Evolutionary conservation across 192 early-diverging fungal species (phyloP).

Genomic region (Lobulomyces angularis): DNA sequence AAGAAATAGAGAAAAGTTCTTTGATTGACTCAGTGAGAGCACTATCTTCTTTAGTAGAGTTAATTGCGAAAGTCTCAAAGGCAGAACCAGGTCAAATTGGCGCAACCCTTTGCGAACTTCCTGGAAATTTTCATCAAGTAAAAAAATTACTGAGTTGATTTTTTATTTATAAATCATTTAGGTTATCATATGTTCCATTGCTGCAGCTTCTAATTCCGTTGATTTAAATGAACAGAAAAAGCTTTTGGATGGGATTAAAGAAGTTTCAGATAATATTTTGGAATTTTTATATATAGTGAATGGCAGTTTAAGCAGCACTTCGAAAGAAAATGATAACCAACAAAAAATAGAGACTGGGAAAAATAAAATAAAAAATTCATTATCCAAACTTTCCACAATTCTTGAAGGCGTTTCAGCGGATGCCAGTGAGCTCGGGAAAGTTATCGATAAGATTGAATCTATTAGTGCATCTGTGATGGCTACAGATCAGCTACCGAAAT

Average conservation of each 20-base stretch:
- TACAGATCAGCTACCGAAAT: slow-evolving; percentile 6
- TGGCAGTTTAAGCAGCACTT: slow-evolving; percentile 13
- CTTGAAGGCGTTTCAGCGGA: slow-evolving; percentile 36
- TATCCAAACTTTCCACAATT: slow-evolving; percentile 24
- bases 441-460: slow-evolving; percentile 21
- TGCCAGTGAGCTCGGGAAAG: slow-evolving; percentile 31
- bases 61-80: slow-evolving; percentile 25
- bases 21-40: slow-evolving; percentile 27
- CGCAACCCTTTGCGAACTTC: slow-evolving; percentile 22
- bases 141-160: neutral
- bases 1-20: slow-evolving; percentile 9
- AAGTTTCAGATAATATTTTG: slow-evolving; percentile 24
- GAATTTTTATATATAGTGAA: slow-evolving; percentile 27
- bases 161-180: slow-evolving; percentile 9
- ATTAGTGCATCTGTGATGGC: slow-evolving; percentile 9
- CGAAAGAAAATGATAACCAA: slow-evolving; percentile 9
- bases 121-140: slow-evolving; percentile 26
- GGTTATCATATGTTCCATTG: slow-evolving; percentile 19
- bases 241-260: slow-evolving; percentile 29
- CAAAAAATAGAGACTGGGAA: slow-evolving; percentile 20
- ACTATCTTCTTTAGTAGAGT: slow-evolving; percentile 26
- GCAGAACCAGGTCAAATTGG: slow-evolving; percentile 21
- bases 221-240: slow-evolving; percentile 23
- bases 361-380: slow-evolving; percentile 10
- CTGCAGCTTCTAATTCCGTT: slow-evolving; percentile 25